Conservation (phyloP, 2,329 filamentous ascomycete genomes). For the Eurotiales sp. region DNA sequence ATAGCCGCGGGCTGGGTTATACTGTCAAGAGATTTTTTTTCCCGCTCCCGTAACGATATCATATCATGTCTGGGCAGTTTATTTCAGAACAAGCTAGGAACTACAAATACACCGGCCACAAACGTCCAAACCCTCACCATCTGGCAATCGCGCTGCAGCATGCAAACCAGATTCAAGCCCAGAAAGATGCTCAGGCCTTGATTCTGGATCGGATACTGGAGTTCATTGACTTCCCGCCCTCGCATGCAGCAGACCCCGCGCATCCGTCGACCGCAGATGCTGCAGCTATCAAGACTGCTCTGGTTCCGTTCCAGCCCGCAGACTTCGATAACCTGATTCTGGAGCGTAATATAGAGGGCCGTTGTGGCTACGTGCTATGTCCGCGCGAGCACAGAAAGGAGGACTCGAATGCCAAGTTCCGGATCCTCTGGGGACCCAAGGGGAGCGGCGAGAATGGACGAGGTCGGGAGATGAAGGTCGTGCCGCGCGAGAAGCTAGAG, state of each 20-base stretch:
- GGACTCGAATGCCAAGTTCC: constrained; percentile 60
- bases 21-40: no score
- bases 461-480: constrained; percentile 60
- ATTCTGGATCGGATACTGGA: constrained; percentile 70
- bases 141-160: constrained; percentile 71
- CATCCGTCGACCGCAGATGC: constrained; percentile 59
- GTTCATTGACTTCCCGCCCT: constrained; percentile 62
- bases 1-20: no score
- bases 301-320: constrained; percentile 73
- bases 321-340: constrained; percentile 87
- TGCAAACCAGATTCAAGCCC: constrained; percentile 75
- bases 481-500: constrained; percentile 68
- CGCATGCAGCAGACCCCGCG: constrained; percentile 48
- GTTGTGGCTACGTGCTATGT: constrained; percentile 84
- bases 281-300: constrained; percentile 59
- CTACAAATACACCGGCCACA: constrained; percentile 29
- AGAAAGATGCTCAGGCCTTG: constrained; percentile 70
- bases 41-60: background rate
- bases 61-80: background rate
- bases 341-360: constrained; percentile 78
- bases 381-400: constrained; percentile 57
- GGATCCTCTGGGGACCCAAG: constrained; percentile 57
- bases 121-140: constrained; percentile 37
- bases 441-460: constrained; percentile 42
- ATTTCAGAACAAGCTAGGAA: constrained; percentile 19